Percentiles rank a stretch among this genome's conserved stretches.
Evolutionary conservation across 352 stramenopile genomes (phyloP).

Genomic region (Phytophthora hibernalis): DNA sequence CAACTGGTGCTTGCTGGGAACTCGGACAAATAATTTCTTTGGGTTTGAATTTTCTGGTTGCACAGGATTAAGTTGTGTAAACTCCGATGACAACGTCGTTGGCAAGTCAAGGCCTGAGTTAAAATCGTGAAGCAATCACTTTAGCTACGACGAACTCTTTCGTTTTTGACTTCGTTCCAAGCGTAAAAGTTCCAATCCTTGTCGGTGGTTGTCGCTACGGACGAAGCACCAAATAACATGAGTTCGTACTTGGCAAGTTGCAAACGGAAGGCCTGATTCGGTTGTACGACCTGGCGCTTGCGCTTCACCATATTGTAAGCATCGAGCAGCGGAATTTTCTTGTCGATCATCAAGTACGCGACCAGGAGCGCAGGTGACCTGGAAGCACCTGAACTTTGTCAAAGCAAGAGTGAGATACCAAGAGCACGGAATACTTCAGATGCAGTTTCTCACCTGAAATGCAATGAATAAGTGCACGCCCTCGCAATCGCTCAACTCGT

Average conservation of each 20-base stretch:
- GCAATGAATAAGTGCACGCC: slow-evolving; percentile 67
- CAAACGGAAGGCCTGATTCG: slow-evolving; percentile 67
- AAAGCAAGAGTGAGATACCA: neutral
- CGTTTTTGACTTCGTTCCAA: slow-evolving; percentile 72
- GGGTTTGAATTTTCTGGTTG: slow-evolving; percentile 31
- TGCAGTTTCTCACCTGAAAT: slow-evolving; percentile 39
- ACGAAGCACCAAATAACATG: slow-evolving; percentile 60
- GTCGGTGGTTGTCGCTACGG: slow-evolving; percentile 57
- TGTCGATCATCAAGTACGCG: slow-evolving; percentile 78
- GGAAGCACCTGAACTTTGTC: slow-evolving; percentile 46
- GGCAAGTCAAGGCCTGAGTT: neutral
- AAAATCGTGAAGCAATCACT: neutral
- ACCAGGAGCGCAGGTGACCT: slow-evolving; percentile 63
- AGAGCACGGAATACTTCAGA: neutral
- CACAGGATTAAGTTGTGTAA: neutral
- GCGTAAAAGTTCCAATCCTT: slow-evolving; percentile 79
- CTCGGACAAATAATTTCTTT: slow-evolving; percentile 55
- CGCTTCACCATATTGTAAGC: slow-evolving; percentile 64
- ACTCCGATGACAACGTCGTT: neutral
- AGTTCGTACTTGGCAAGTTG: slow-evolving; percentile 78
- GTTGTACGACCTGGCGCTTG: slow-evolving; percentile 54
- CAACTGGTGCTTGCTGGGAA: slow-evolving; percentile 55
- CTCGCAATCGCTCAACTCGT: slow-evolving; percentile 52
- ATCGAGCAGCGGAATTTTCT: slow-evolving; percentile 60
- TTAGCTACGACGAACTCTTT: slow-evolving; percentile 7